Evolutionary conservation across 1,139 yeast species (phyloP).

Genomic region (Magnusiomyces suaveolens): DNA sequence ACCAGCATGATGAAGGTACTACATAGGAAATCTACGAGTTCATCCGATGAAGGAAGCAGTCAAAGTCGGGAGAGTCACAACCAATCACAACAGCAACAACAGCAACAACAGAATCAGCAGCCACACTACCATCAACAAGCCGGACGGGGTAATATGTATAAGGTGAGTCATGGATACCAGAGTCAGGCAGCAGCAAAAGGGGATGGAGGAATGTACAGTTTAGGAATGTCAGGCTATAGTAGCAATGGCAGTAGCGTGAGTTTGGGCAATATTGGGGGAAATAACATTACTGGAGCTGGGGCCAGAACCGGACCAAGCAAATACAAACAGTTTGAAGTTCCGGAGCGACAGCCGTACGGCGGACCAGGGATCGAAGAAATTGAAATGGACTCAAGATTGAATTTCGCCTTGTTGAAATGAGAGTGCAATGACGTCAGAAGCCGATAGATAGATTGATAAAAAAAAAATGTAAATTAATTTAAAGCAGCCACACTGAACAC

Average conservation of each 20-base stretch:
- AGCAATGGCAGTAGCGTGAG: no score
- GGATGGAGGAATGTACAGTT: no score
- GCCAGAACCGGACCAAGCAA: constrained; percentile 1
- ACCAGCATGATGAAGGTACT: constrained; percentile 20
- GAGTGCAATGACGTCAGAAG: no score
- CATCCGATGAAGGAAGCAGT: no score
- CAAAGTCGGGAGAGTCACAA: not conserved
- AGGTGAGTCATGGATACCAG: not conserved
- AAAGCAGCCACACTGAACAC: no score
- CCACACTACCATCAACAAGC: not conserved
- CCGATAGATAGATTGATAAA: no score
- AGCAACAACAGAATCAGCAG: not conserved
- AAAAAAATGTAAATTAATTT: no score
- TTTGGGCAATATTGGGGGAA: no score
- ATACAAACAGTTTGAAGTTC: constrained; percentile 21
- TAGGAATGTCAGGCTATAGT: no score
- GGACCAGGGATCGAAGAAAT: constrained; percentile 27
- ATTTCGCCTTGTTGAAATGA: not conserved
- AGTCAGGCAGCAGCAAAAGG: not conserved
- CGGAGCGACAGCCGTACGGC: constrained; percentile 28
- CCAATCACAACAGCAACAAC: no score
- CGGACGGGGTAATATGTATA: not conserved
- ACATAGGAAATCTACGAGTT: constrained; percentile 26
- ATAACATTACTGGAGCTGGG: no score
- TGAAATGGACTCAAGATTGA: not conserved